A percentile compares a stretch with the other conserved stretches of the same genome.
Evolutionary conservation across 1,139 yeast genomes (phyloP).

Genomic region (Debaryomycetaceae sp.): DNA sequence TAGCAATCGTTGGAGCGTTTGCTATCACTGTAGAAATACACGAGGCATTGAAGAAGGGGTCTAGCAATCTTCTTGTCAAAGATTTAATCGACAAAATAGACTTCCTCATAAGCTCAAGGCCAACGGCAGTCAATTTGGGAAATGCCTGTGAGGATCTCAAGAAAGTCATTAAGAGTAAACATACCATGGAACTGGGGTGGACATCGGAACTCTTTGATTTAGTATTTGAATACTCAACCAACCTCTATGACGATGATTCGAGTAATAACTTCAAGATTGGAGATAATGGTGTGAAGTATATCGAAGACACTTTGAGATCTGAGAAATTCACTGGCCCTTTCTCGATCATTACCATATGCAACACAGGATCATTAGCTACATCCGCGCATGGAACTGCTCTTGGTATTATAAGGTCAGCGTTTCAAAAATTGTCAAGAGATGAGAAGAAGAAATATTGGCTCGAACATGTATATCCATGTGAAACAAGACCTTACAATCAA

Average conservation of each 20-base stretch:
- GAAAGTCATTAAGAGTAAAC: conserved; percentile 22
- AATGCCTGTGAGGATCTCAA: conserved; percentile 70
- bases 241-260: conserved; percentile 71
- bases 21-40: conserved; percentile 72
- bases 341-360: conserved; percentile 81
- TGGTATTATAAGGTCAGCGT: conserved; percentile 79
- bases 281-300: conserved; percentile 72
- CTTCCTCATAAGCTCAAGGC: conserved; percentile 73
- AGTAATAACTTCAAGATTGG: conserved; percentile 76
- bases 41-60: conserved; percentile 12
- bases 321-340: conserved; percentile 63
- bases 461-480: conserved; percentile 79
- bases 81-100: conserved; percentile 50
- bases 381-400: conserved; percentile 97
- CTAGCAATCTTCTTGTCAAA: conserved; percentile 17
- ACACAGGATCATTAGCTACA: conserved; percentile 89
- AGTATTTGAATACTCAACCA: conserved; percentile 51
- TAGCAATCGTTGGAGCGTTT: conserved; percentile 90
- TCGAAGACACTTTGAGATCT: conserved; percentile 40
- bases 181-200: conserved; percentile 13
- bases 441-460: conserved; percentile 39
- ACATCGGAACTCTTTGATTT: conserved; percentile 28
- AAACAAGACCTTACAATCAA: conserved; percentile 95
- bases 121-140: conserved; percentile 91
- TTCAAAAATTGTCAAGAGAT: conserved; percentile 34